Evolutionary conservation across 352 stramenopile species (phyloP).

Genomic region (Globisporangium solare): DNA sequence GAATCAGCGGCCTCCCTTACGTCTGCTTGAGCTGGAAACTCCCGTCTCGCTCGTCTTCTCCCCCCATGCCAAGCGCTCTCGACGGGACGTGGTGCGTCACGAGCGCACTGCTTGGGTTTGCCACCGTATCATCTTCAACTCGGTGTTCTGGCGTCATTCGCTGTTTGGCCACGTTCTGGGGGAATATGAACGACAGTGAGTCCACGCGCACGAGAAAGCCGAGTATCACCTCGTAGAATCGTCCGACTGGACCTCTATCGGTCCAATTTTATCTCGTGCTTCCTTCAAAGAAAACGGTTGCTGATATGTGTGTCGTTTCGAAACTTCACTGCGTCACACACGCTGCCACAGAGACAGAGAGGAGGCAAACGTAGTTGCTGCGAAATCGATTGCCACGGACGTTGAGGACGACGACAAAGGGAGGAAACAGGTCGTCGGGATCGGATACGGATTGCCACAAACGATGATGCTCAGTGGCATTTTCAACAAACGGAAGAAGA

Average conservation of each 20-base stretch:
- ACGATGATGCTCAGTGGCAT: slow-evolving; percentile 58
- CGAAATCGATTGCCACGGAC: not conserved
- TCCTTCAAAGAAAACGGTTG: not conserved
- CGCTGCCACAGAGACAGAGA: not conserved
- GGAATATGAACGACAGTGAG: no score
- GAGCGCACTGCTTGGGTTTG: no score
- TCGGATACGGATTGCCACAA: not conserved
- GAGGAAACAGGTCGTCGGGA: not conserved
- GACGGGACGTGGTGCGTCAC: not conserved
- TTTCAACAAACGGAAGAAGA: slow-evolving; percentile 82
- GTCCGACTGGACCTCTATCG: no score
- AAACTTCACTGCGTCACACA: slow-evolving; percentile 15
- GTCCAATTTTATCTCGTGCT: not conserved
- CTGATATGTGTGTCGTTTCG: slow-evolving; percentile 19
- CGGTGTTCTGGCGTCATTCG: not conserved
- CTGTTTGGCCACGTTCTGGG: no score
- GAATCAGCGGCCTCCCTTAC: slow-evolving; percentile 16
- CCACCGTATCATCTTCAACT: not conserved
- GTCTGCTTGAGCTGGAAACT: slow-evolving; percentile 35
- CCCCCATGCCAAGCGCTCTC: not conserved
- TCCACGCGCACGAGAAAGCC: no score
- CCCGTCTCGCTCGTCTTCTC: slow-evolving; percentile 28
- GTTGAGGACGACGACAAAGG: not conserved
- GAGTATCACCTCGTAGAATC: no score
- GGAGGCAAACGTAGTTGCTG: not conserved